A percentile compares a stretch with the other conserved stretches of the same genome.
phyloP scores from a whole-genome alignment of 1,284 basidiomycete genomes.

The Pseudomicrostroma phylloplanum region DNA sequence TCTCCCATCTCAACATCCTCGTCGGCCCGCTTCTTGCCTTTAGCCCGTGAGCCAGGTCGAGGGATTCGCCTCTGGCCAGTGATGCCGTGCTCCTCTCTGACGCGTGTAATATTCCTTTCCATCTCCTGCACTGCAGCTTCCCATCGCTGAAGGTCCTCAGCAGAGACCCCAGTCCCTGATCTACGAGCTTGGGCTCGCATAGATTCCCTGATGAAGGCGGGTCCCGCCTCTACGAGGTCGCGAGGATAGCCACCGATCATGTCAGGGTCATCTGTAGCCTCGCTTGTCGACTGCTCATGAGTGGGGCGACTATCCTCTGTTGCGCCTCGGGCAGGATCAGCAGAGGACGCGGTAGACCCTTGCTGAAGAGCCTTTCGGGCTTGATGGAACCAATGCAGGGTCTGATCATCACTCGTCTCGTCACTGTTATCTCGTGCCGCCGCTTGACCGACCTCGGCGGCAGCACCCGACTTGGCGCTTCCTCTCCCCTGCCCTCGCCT shows the following conservation, averaged over 20 bases:
- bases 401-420: constrained; percentile 18
- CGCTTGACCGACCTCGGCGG: too few relatives aligned
- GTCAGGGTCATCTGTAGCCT: constrained; percentile 8
- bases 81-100: background rate
- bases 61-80: background rate
- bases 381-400: constrained; percentile 35
- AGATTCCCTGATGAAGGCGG: background rate
- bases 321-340: too few relatives aligned
- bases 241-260: background rate
- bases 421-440: background rate
- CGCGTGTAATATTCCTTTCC: background rate
- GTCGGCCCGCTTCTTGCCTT: background rate
- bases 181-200: background rate
- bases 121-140: background rate
- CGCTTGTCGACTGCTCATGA: constrained; percentile 8
- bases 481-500: too few relatives aligned
- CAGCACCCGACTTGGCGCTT: too few relatives aligned
- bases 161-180: too few relatives aligned
- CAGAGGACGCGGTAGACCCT: too few relatives aligned
- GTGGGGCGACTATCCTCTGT: too few relatives aligned
- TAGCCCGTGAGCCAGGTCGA: background rate
- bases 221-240: background rate
- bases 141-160: background rate
- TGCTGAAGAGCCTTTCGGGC: constrained; percentile 22
- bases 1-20: background rate